These are phyloP conservation scores for Porcisia hertigi DNA, from an alignment of 208 protist species.

Conservation along the genomic window DNA sequence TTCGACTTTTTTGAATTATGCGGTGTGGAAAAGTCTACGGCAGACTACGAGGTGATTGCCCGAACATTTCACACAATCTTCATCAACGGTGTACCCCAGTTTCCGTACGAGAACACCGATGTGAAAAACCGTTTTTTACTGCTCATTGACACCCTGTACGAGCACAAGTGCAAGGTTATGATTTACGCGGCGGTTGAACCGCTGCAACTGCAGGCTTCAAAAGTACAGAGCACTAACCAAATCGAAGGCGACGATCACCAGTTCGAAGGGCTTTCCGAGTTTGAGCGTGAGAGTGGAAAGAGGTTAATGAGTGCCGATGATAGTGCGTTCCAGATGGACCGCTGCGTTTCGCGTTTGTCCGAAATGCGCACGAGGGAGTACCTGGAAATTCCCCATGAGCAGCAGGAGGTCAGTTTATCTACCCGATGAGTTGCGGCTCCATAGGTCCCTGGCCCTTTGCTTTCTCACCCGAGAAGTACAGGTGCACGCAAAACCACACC, in stretches of 20 bases:
- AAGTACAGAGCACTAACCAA: constrained; percentile 29
- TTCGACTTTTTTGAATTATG: constrained; percentile 89
- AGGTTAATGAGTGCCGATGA: constrained; percentile 70
- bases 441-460: not conserved
- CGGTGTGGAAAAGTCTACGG: constrained; percentile 60
- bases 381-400: constrained; percentile 59
- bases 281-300: constrained; percentile 72
- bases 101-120: constrained; percentile 73
- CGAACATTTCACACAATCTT: constrained; percentile 89
- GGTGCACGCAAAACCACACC: not conserved
- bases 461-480: not conserved
- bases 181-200: constrained; percentile 67
- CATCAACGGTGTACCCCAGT: constrained; percentile 83
- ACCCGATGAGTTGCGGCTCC: constrained; percentile 15
- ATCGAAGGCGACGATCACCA: constrained; percentile 20
- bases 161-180: constrained; percentile 82
- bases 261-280: constrained; percentile 63
- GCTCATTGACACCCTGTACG: constrained; percentile 91
- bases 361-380: constrained; percentile 92
- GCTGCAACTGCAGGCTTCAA: constrained; percentile 48
- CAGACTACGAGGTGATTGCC: constrained; percentile 88
- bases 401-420: constrained; percentile 25
- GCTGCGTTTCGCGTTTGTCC: constrained; percentile 80
- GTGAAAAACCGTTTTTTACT: constrained; percentile 87
- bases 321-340: constrained; percentile 84